Evolutionary conservation across 2,329 filamentous ascomycete species (phyloP).

Genomic region (Pseudogymnoascus pannorum): DNA sequence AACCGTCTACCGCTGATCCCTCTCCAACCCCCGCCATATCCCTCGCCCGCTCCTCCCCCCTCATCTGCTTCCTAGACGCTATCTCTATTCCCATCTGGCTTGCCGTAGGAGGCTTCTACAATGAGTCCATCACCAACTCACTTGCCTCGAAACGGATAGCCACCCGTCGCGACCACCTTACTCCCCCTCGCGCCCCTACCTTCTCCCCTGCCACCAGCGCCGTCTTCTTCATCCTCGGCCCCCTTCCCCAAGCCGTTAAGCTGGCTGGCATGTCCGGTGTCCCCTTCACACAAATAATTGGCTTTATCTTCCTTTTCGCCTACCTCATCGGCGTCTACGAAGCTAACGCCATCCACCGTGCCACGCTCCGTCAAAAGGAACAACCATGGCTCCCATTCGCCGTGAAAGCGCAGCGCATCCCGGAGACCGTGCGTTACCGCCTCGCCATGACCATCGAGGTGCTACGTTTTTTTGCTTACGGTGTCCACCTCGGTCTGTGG

Average conservation of each 20-base stretch:
- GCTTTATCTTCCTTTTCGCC: neutral
- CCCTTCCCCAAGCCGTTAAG: neutral
- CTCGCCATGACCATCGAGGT: neutral
- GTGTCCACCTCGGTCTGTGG: neutral
- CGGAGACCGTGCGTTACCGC: neutral
- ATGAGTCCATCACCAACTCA: neutral
- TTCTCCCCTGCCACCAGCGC: neutral
- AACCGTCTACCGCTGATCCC: slow-evolving; percentile 14
- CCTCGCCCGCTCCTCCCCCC: slow-evolving; percentile 16
- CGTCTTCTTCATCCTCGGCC: neutral
- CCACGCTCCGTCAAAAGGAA: neutral
- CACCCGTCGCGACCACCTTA: neutral
- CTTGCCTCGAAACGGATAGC: neutral
- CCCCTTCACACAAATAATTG: neutral
- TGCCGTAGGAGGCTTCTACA: neutral
- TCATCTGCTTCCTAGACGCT: slow-evolving; percentile 15
- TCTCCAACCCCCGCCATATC: slow-evolving; percentile 13
- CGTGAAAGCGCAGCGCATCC: neutral
- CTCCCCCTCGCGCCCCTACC: neutral
- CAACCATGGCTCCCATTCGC: neutral
- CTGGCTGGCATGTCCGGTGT: neutral
- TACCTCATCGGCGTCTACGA: neutral
- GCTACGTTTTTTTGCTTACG: neutral
- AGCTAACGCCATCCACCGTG: neutral
- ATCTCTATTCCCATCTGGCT: slow-evolving; percentile 12